A percentile compares a stretch with the other conserved stretches of the same genome.
phyloP scores from a whole-genome alignment of 768 basidiomycete genomes.

The Clavaria fumosa region DNA sequence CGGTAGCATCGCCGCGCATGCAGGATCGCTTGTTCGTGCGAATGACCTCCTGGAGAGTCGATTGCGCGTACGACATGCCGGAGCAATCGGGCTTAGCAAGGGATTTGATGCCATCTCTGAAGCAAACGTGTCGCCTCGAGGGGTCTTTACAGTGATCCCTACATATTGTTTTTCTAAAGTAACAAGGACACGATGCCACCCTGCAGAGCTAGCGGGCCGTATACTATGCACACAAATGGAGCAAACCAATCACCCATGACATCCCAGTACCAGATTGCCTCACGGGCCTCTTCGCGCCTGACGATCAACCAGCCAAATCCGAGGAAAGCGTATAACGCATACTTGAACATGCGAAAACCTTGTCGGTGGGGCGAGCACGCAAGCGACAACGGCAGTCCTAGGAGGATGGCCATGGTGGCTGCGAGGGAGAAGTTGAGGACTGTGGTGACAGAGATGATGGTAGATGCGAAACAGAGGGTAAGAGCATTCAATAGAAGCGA shows the following conservation, averaged over 20 bases:
- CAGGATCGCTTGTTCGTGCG: too few relatives aligned
- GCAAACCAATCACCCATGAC: conserved; percentile 70
- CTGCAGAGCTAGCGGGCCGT: conserved; percentile 59
- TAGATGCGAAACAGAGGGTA: conserved; percentile 73
- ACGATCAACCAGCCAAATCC: conserved; percentile 46
- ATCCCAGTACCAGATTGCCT: conserved; percentile 64
- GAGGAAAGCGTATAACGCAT: conserved; percentile 28
- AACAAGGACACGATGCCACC: conserved; percentile 42
- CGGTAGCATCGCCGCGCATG: too few relatives aligned
- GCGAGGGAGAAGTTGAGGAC: conserved; percentile 92
- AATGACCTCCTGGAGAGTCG: too few relatives aligned
- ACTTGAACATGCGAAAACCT: conserved; percentile 17
- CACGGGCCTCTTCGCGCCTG: conserved; percentile 26
- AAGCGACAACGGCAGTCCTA: conserved; percentile 50
- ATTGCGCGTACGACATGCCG: too few relatives aligned
- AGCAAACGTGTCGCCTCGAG: too few relatives aligned
- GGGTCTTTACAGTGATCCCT: too few relatives aligned
- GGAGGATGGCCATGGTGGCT: conserved; percentile 43
- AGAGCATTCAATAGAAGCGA: conserved; percentile 49
- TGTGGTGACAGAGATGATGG: conserved; percentile 69
- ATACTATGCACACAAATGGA: conserved; percentile 69
- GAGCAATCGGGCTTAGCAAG: too few relatives aligned
- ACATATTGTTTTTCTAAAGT: too few relatives aligned
- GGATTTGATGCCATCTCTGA: too few relatives aligned
- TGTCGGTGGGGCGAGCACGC: conserved; percentile 19